Evolutionary conservation across 345 rosid genomes (phyloP).

Genomic region (Microthlaspi erraticum): DNA sequence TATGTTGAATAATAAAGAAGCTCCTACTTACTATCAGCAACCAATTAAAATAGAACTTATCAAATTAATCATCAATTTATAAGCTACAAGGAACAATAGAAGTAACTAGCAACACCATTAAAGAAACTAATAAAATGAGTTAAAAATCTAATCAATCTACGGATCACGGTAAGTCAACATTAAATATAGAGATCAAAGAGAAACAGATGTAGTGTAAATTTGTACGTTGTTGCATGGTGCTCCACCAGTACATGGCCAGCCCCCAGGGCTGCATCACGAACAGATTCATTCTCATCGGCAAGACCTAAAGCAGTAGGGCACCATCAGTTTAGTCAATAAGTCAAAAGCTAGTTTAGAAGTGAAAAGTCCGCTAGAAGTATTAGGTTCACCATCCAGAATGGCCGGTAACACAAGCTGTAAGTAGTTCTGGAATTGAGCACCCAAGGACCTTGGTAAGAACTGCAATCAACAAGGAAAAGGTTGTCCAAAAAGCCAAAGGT

Average conservation of each 20-base stretch:
- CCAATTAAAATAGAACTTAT: background rate
- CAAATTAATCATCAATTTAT: slow-evolving; percentile 4
- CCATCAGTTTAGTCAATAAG: slow-evolving; percentile 32
- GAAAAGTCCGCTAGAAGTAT: slow-evolving; percentile 12
- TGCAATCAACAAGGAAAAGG: slow-evolving; percentile 45
- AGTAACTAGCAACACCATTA: slow-evolving; percentile 1
- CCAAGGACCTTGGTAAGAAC: slow-evolving; percentile 96
- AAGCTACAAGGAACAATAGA: slow-evolving; percentile 1
- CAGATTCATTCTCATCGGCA: slow-evolving; percentile 99
- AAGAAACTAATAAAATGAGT: slow-evolving; percentile 18
- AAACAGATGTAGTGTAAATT: slow-evolving; percentile 12
- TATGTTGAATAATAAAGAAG: slow-evolving; percentile 2
- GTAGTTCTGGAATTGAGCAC: slow-evolving; percentile 92
- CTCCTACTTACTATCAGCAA: slow-evolving; percentile 9
- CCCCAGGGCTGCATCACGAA: slow-evolving; percentile 97
- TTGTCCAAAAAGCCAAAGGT: slow-evolving; percentile 8
- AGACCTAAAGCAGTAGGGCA: slow-evolving; percentile 62
- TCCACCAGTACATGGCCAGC: slow-evolving; percentile 98
- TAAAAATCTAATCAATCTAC: slow-evolving; percentile 8
- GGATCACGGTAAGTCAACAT: slow-evolving; percentile 15
- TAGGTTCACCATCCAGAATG: slow-evolving; percentile 78
- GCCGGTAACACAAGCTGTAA: slow-evolving; percentile 94
- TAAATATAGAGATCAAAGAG: background rate
- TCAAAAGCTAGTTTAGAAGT: slow-evolving; percentile 24
- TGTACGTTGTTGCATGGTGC: slow-evolving; percentile 95